phyloP scores from a whole-genome alignment of 345 rosid genomes.

The Citrus unshiu region DNA sequence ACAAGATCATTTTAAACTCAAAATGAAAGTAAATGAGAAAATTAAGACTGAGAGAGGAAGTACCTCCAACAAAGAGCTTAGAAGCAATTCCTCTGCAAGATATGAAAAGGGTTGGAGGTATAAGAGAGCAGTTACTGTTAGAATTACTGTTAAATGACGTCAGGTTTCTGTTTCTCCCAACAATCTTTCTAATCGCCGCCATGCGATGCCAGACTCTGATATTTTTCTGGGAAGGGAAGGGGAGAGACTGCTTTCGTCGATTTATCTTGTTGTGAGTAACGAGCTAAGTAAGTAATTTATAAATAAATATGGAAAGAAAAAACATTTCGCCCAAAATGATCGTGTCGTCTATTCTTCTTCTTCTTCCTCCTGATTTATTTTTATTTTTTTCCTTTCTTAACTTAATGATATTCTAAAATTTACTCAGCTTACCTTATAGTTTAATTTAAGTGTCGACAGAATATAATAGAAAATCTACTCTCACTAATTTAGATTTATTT shows the following conservation, averaged over 20 bases:
- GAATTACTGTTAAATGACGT: not conserved
- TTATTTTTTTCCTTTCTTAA: no score
- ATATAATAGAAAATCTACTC: no score
- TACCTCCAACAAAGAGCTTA: constrained; percentile 83
- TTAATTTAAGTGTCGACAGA: no score
- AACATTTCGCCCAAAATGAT: no score
- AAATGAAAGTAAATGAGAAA: not conserved
- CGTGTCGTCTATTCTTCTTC: no score
- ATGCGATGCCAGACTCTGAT: constrained; percentile 10
- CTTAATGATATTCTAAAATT: no score
- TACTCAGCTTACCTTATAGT: no score
- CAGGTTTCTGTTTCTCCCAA: constrained; percentile 11
- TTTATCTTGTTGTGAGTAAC: not conserved
- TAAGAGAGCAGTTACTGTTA: constrained; percentile 7
- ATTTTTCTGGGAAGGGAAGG: not conserved
- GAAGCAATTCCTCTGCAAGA: constrained; percentile 59
- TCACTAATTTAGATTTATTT: no score
- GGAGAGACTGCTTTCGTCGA: not conserved
- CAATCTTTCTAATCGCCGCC: constrained; percentile 59
- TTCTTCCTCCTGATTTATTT: no score
- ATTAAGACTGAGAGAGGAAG: not conserved
- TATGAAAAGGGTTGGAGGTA: constrained; percentile 27
- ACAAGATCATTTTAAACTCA: not conserved
- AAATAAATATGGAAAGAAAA: no score
- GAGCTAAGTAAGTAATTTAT: not conserved